Base-by-base conservation (phyloP, 441 rosid species). In the Populus hybrid region DNA sequence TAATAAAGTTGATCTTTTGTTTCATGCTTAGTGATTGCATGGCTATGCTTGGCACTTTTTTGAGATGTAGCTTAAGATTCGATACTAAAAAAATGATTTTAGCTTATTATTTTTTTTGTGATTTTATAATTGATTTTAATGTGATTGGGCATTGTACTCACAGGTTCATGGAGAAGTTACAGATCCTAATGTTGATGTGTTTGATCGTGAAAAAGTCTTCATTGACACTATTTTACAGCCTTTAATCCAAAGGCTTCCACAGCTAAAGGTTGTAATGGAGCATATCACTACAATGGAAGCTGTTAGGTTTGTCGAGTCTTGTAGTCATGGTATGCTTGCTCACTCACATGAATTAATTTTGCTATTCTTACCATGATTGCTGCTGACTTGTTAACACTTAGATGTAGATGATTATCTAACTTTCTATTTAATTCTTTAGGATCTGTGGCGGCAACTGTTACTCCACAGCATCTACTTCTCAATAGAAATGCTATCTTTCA, bases 151-250 rank as follows among this genome's bases (percentile, higher is more conserved):
- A 31, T 50, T 82, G 26, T 68, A 28, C 82, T n/a, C 74, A 16
- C 87, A 95, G 99, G 99, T 94, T 82, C 99, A 95, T 82, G 97
- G 98, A 18, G 99, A 95, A 86, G 99, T 94, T 77, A 92, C 98
- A 26, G 92, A 92, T 89, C 89, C 90, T 29, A 81, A 74, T 86
- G 87, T 95, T 74, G 98, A 95, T 77, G 77, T 90, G 64, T 95
- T 95, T 90, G 97, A 95, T 84, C 95, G 94, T 53, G 98, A 94
- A 84, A 94, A 87, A 81, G 92, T 90, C 75, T 94, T 95, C 81
- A 94, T 95, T 45, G 93, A 92, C 75, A 90, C 94, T 64, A 83
- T 95, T 83, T 82, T 91, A 50, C 90, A 75, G 71, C 97, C 97
- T 84, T 84, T 93, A 35, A 87, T 91, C 68, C 83, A 84, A 82